These are phyloP conservation scores for Yarrowia galli DNA, from an alignment of 1,139 yeast genomes.

Conservation along the genomic window DNA sequence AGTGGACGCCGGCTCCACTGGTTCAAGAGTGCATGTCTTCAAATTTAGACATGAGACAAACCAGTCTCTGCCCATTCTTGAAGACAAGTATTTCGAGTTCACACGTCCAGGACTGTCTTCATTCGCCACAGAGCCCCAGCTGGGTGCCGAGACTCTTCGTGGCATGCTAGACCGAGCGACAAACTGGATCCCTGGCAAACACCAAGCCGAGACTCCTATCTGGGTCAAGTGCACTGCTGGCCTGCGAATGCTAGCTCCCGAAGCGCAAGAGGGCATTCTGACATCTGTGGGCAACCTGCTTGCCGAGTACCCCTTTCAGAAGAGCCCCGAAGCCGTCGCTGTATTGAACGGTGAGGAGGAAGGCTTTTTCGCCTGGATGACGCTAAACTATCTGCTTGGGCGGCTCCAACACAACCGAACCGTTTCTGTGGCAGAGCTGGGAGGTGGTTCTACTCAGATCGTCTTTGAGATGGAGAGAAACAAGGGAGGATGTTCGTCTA, in stretches of 20 bases:
- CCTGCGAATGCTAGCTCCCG: conserved; percentile 66
- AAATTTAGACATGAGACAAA: conserved; percentile 71
- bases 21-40: conserved; percentile 91
- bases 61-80: conserved; percentile 72
- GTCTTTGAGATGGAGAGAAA: conserved; percentile 76
- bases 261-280: conserved; percentile 11
- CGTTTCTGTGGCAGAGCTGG: conserved; percentile 92
- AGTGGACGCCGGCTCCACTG: conserved; percentile 96
- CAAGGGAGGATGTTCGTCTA: conserved; percentile 43
- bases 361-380: conserved; percentile 96
- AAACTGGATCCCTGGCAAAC: conserved; percentile 68
- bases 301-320: conserved; percentile 48
- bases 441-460: conserved; percentile 97
- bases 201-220: conserved; percentile 80
- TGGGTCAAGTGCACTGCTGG: conserved; percentile 98
- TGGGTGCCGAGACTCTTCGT: conserved; percentile 55
- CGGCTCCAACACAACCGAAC: conserved; percentile 63
- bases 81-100: conserved; percentile 79
- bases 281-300: conserved; percentile 5
- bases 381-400: conserved; percentile 75
- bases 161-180: conserved; percentile 79
- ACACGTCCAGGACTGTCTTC: conserved; percentile 87
- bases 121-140: conserved; percentile 75
- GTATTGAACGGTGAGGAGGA: conserved; percentile 93
- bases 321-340: conserved; percentile 78